phyloP scores from a whole-genome alignment of 495 filamentous ascomycete genomes.

The Xylaria telfairii region DNA sequence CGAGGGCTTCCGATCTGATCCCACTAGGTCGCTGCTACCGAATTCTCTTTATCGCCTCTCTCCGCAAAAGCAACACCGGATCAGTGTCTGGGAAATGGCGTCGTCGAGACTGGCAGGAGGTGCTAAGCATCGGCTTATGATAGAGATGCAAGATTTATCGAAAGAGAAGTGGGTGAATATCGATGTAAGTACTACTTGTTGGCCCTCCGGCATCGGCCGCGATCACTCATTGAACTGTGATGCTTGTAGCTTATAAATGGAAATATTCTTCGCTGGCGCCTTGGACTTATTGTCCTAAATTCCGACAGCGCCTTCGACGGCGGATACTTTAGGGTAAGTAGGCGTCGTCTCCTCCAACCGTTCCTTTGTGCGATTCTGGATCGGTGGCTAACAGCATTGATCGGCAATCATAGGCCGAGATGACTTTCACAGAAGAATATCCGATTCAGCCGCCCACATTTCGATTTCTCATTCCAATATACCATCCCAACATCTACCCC shows the following conservation, averaged over 20 bases:
- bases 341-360: not conserved
- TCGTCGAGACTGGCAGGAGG: slow-evolving; percentile 40
- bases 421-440: slow-evolving; percentile 89
- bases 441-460: slow-evolving; percentile 93
- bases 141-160: slow-evolving; percentile 80
- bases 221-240: slow-evolving; percentile 20
- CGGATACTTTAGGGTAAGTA: slow-evolving; percentile 78
- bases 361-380: not conserved
- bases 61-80: not conserved
- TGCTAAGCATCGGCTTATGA: slow-evolving; percentile 85
- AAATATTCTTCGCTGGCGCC: slow-evolving; percentile 83
- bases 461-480: slow-evolving; percentile 76
- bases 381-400: slow-evolving; percentile 21
- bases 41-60: not conserved
- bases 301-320: slow-evolving; percentile 88
- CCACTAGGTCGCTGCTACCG: slow-evolving; percentile 18
- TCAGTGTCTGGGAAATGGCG: slow-evolving; percentile 29
- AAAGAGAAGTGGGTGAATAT: slow-evolving; percentile 95
- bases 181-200: slow-evolving; percentile 56
- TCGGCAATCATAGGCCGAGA: slow-evolving; percentile 61
- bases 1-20: not conserved
- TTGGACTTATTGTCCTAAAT: slow-evolving; percentile 91
- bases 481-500: slow-evolving; percentile 92
- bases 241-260: slow-evolving; percentile 66
- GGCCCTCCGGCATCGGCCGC: slow-evolving; percentile 8